These are phyloP conservation scores for Chaetoscypha palmicola DNA, from an alignment of 2,329 filamentous ascomycete species.

Conservation along the genomic window DNA sequence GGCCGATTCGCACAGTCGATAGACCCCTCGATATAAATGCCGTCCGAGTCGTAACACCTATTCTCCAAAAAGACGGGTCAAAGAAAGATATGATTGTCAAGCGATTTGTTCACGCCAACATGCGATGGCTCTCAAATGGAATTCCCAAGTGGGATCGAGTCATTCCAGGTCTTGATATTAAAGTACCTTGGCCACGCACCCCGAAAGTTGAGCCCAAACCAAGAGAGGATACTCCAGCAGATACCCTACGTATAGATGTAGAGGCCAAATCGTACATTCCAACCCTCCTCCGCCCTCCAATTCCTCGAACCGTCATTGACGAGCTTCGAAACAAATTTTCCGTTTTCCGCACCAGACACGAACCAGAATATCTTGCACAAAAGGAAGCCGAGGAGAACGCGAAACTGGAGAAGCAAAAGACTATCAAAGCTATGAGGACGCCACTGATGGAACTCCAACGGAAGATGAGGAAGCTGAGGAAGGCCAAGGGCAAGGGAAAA, in stretches of 20 bases:
- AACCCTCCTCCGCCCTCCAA: conserved; percentile 68
- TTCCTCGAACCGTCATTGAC: conserved; percentile 71
- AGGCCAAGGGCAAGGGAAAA: conserved; percentile 27
- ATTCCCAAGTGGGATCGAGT: conserved; percentile 49
- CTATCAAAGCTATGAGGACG: conserved; percentile 25
- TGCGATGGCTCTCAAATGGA: conserved; percentile 44
- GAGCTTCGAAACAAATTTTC: conserved; percentile 82
- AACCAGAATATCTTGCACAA: conserved; percentile 60
- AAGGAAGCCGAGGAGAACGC: conserved; percentile 53
- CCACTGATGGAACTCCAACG: conserved; percentile 29
- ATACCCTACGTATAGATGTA: conserved; percentile 71
- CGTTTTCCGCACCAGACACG: conserved; percentile 73
- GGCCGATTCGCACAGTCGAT: conserved; percentile 54
- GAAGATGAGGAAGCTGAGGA: conserved; percentile 22
- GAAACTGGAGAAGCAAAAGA: conserved; percentile 30
- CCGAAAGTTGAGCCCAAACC: conserved; percentile 27
- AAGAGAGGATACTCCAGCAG: conserved; percentile 49
- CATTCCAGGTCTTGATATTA: conserved; percentile 63
- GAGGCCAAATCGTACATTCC: conserved; percentile 71
- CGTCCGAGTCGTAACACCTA: not conserved
- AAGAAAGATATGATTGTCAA: conserved; percentile 72
- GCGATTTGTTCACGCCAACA: conserved; percentile 50
- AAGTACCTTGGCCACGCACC: conserved; percentile 69
- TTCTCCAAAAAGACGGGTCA: conserved; percentile 46
- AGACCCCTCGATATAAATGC: not conserved